Base-by-base conservation (phyloP, 1,284 basidiomycete species). In the Trametes sp. region DNA sequence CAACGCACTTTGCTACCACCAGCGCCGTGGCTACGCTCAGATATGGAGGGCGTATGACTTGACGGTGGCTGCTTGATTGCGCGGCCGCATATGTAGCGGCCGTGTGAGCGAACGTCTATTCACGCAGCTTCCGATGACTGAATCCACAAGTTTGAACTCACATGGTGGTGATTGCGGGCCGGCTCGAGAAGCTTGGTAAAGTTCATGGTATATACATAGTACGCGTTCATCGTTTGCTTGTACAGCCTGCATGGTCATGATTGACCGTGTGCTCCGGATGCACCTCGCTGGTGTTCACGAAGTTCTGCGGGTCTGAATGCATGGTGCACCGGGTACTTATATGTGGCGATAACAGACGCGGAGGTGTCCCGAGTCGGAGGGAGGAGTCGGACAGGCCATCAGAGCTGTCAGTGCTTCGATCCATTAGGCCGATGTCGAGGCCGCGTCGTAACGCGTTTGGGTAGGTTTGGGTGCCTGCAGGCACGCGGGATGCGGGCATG, bases 11-110 rank as follows among this genome's bases (percentile, higher is more conserved):
- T 52, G 42, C 26, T 52, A 23, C 24, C 29, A 33, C 33, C 42
- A 59, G 23, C 51, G 26, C 42, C 50, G 42, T 59, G 52, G 44
- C 42, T 59, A 46, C 57, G 26, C 42, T 23, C 8, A 45, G 8
- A 45, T 45, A 26, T 14, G 21, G 26, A 21, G 19, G 26, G 19
- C 28, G n/a, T 49, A 28, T 21, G 28, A 19, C n/a, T 49, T 49
- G 29, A n/a, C 29, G n/a, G 16, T 10, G 48, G 4, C 29, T 31
- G 41, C 41, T 21, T 4, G 14, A 41, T 41, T 44, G n/a, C 21
- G 31, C 10, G 4, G 48, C 28, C 48, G 48, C 28, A 48, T n/a
- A n/a, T 11, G 11, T 33, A 28, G 21, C 48, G 31, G 28, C 48
- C 48, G 19, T 49, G 48, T 8, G 28, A 49, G 28, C 38, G 38